Evolutionary conservation across 371 early-diverging fungal species (phyloP), one percentile per base, ranked within the genome.

Genomic region (Mortierella sp.): DNA sequence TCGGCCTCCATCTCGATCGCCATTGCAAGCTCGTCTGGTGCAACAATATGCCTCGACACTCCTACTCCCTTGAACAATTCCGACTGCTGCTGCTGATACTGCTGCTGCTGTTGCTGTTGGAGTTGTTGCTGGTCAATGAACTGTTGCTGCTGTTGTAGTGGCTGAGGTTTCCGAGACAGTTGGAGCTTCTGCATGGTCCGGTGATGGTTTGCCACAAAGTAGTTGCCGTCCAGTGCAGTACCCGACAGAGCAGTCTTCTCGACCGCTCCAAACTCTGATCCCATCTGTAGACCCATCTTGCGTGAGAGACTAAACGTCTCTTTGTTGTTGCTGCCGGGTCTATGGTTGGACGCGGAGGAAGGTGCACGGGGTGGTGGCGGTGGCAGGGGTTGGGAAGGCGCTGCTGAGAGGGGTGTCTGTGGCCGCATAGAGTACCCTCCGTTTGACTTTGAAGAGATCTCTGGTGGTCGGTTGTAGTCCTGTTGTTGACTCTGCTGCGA

Each of bases 121-220:
- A 81, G 78, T 16, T 77, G 54, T 41, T 56, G 78, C 46, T 74
- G 77, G 5, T 70, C 70, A 70, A 54, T 75, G 2, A 74, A 81
- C 29, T 56, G 51, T 24, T 82, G 81, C 27, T 83, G 79, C 7
- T 63, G 75, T 24, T 83, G 80, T 14, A 71, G 78, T 49, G 81
- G 75, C n/a, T 78, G 76, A 5, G 58, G 75, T 43, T 81, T 79
- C 44, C 44, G 63, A 35, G 70, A 60, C 11, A 35, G 72, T 14
- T 73, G 79, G 1, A 86, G 49, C 77, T 76, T 82, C 38, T 86
- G 86, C 80, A 82, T 86, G 12, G 86, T 82, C 32, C 86, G 60
- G 43, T 86, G 80, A 71, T 86, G 86, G 46, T 86, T 86, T 8
- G 82, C 82, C 10, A 82, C 79, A 71, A 86, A 86, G 56, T 79